phyloP scores from a whole-genome alignment of 306 rosid species.

The Acmispon strigosus region DNA sequence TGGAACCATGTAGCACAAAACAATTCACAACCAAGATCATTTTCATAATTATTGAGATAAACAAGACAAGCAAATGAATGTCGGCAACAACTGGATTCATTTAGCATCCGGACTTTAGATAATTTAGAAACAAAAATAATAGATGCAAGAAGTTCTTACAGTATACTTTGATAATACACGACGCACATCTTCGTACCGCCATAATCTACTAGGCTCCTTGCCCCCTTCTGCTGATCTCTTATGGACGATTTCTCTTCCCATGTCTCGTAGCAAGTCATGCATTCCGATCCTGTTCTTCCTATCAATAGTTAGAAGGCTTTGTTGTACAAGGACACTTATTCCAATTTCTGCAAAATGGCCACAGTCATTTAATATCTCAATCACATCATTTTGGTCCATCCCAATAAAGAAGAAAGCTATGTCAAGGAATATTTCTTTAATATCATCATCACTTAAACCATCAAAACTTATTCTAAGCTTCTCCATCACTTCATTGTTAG shows the following conservation, averaged over 20 bases:
- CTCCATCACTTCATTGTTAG: not conserved
- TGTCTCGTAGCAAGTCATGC: conserved; percentile 5
- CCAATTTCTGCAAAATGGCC: not conserved
- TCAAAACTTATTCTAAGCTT: conserved; percentile 14
- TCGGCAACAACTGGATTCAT: not conserved
- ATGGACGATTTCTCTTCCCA: conserved; percentile 20
- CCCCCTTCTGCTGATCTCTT: not conserved
- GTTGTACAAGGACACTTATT: not conserved
- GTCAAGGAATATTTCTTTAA: conserved; percentile 11
- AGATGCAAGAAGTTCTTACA: too few relatives aligned
- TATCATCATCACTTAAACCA: not conserved
- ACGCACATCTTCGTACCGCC: not conserved
- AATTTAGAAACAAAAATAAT: too few relatives aligned
- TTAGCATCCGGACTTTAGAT: too few relatives aligned
- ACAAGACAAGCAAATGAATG: not conserved
- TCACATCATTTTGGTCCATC: not conserved
- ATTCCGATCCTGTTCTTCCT: conserved; percentile 6
- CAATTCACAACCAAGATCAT: not conserved
- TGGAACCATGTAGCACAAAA: not conserved
- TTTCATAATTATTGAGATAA: not conserved
- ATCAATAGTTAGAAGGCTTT: not conserved
- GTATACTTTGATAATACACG: not conserved
- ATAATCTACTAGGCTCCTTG: not conserved
- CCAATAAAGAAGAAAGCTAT: conserved; percentile 22
- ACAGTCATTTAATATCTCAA: not conserved